Evolutionary conservation across 306 rosid genomes (phyloP).

Genomic region (Sicyos edulis): DNA sequence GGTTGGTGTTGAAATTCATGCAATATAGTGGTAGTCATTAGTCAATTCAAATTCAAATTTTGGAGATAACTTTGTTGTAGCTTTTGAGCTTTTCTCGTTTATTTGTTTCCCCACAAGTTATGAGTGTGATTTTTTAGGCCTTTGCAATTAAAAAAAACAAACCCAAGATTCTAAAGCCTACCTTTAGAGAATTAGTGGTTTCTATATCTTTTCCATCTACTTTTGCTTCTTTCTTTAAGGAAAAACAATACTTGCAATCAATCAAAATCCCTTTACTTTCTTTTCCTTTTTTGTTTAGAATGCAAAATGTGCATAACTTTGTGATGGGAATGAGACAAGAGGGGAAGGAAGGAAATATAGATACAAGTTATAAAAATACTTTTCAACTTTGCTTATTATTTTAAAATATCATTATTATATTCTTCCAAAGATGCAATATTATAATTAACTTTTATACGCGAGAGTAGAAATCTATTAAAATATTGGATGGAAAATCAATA

Average conservation of each 20-base stretch:
- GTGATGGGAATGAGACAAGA: not conserved
- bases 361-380: no score
- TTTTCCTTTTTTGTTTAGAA: not conserved
- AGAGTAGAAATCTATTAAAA: no score
- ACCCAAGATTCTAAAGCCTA: not conserved
- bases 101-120: not conserved
- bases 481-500: no score
- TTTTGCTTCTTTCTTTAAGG: not conserved
- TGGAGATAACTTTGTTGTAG: not conserved
- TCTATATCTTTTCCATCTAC: not conserved
- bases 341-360: not conserved
- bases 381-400: no score
- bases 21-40: no score
- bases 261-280: not conserved
- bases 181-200: not conserved
- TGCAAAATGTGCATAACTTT: not conserved
- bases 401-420: no score
- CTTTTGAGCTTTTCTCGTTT: not conserved
- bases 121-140: not conserved
- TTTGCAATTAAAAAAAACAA: not conserved
- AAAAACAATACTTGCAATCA: not conserved
- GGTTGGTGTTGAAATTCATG: constrained; percentile 3
- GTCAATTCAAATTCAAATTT: not conserved
- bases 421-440: no score
- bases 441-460: no score